Base-by-base conservation (phyloP, 78 protist genomes). In the Neovahlkampfia damariscottae region DNA sequence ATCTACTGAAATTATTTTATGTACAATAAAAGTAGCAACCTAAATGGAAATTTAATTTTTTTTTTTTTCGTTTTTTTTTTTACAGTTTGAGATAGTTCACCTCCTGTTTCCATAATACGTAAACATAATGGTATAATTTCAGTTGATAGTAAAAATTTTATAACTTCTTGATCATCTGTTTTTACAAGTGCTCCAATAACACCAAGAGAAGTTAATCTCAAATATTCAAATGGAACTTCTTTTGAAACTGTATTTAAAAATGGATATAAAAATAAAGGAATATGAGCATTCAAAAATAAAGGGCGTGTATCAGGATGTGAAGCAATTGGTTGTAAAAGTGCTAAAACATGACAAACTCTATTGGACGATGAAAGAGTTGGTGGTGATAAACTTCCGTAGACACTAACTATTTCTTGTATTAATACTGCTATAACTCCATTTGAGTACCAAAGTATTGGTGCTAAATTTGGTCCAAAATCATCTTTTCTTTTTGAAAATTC, bases 161-260 rank as follows among this genome's bases (percentile, higher is more conserved):
- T 90, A 19, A 96, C 96, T 8, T 94, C 94, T 30, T 79, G 28
- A 74, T 93, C 97, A 75, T 95, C 97, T 29, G 85, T 91, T 84
- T 97, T 96, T 39, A 97, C 98, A 0, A 96, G 89, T 9, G 99
- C 97, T 6, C 99, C 99, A 74, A 97, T 96, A 7, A 97, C 99
- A 70, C 99, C 99, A 41, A 97, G 95, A 29, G 86, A 70, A n/a
- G 98, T 96, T 72, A 97, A 82, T 19, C 99, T 87, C 31, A 97
- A 87, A 83, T 93, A 96, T 79, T 97, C 99, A 70, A 94, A 97
- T 8, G 99, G 96, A 34, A 93, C 81, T 40, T 88, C 82, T 70
- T 84, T 89, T 73, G 82, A 77, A 29, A 87, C 82, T 27, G 99
- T 95, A 83, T 93, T 93, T 38, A 97, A 84, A 76, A 97, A 97